phyloP scores from a whole-genome alignment of 1,139 yeast species.

The Saccharomycopsis crataegensis region DNA sequence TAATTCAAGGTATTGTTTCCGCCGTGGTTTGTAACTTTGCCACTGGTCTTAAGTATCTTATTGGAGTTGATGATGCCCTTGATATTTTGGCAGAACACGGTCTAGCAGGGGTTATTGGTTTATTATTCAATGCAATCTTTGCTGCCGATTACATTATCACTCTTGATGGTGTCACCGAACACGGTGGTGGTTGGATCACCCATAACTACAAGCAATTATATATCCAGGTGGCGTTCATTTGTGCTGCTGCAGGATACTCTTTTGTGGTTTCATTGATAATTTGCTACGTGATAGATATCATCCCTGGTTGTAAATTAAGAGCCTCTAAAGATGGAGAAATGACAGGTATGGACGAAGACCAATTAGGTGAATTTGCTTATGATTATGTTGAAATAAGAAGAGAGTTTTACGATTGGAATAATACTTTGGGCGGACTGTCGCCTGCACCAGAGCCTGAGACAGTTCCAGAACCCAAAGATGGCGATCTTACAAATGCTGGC shows the following conservation, averaged over 20 bases:
- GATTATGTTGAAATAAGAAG: constrained; percentile 96
- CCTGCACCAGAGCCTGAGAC: neutral
- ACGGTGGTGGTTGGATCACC: constrained; percentile 86
- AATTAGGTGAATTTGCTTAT: constrained; percentile 96
- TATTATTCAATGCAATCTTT: constrained; percentile 79
- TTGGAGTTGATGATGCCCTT: constrained; percentile 82
- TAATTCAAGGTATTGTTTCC: constrained; percentile 71
- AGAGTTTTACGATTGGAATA: constrained; percentile 72
- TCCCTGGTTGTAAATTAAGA: constrained; percentile 79
- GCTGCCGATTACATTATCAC: constrained; percentile 87
- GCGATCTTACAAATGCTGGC: neutral
- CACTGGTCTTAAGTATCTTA: constrained; percentile 76
- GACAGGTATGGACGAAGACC: constrained; percentile 90
- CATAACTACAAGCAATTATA: constrained; percentile 90
- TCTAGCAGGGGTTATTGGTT: constrained; percentile 86
- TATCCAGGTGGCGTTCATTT: constrained; percentile 77
- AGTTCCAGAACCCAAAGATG: neutral
- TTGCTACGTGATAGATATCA: constrained; percentile 63
- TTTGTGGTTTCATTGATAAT: constrained; percentile 70
- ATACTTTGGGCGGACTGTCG: neutral
- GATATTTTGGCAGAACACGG: constrained; percentile 99
- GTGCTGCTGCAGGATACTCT: constrained; percentile 71
- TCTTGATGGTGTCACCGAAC: constrained; percentile 75
- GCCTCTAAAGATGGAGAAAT: constrained; percentile 82
- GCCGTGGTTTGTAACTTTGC: constrained; percentile 86